phyloP scores from a whole-genome alignment of 176 grass and related monocot species.

The Alopecurus myosuroides region DNA sequence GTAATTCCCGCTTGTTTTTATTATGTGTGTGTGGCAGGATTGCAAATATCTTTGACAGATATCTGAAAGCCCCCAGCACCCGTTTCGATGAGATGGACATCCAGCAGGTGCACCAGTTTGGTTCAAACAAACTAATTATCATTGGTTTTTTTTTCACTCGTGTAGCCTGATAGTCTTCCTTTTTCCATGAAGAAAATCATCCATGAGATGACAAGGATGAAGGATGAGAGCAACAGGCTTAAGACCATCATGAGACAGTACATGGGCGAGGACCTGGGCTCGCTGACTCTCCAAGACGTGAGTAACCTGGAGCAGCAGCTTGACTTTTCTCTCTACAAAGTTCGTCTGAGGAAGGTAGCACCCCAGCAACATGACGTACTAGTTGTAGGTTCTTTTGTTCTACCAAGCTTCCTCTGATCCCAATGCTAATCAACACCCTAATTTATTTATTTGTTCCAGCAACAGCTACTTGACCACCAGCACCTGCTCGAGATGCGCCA shows the following conservation, averaged over 20 bases:
- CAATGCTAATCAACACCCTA: neutral
- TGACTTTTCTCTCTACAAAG: slow-evolving; percentile 49
- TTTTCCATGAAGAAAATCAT: slow-evolving; percentile 48
- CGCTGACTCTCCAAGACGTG: slow-evolving; percentile 40
- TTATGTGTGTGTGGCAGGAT: slow-evolving; percentile 35
- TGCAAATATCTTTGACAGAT: slow-evolving; percentile 62
- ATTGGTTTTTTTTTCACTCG: neutral
- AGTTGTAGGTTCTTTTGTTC: neutral
- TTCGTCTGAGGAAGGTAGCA: slow-evolving; percentile 51
- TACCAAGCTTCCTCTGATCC: neutral
- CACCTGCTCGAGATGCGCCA: slow-evolving; percentile 40
- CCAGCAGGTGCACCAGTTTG: slow-evolving; percentile 45
- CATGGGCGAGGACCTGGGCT: slow-evolving; percentile 45
- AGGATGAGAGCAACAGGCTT: slow-evolving; percentile 62
- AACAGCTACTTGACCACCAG: slow-evolving; percentile 55
- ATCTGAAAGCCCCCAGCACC: slow-evolving; percentile 67
- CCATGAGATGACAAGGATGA: slow-evolving; percentile 67
- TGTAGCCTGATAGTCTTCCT: neutral
- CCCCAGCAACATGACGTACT: neutral
- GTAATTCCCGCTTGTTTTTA: neutral
- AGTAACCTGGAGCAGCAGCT: slow-evolving; percentile 56
- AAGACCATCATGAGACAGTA: slow-evolving; percentile 44
- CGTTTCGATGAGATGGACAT: slow-evolving; percentile 60
- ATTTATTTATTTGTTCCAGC: slow-evolving; percentile 24
- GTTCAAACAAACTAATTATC: slow-evolving; percentile 9